phyloP scores from a whole-genome alignment of 164 flowering plant species.

The Taxillus chinensis region DNA sequence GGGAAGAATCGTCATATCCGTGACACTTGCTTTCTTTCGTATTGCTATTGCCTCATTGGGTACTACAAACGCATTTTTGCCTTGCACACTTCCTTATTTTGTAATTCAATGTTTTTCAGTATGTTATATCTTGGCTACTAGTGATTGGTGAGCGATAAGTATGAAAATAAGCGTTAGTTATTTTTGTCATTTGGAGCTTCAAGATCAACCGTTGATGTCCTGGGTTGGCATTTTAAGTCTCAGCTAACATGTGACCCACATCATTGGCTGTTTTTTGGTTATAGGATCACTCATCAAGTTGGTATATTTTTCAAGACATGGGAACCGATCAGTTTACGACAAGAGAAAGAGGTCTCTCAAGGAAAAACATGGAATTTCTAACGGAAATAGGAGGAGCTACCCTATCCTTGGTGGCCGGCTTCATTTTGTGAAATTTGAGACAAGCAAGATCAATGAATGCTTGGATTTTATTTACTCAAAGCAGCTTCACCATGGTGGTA shows the following conservation, averaged over 20 bases:
- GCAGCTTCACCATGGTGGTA: conserved; percentile 90
- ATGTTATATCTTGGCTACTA: too few species aligned
- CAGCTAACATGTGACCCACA: too few species aligned
- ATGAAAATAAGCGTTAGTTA: too few species aligned
- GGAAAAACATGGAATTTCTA: conserved; percentile 56
- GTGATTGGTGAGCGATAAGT: too few species aligned
- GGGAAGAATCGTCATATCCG: too few species aligned
- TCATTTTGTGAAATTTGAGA: conserved; percentile 98
- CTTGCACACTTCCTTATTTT: too few species aligned
- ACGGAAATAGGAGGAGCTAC: conserved; percentile 69
- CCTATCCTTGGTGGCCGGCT: conserved; percentile 97
- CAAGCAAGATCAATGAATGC: conserved; percentile 80
- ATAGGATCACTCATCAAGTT: conserved; percentile 91
- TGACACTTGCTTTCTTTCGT: too few species aligned
- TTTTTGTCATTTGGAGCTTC: not conserved
- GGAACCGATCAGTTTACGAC: conserved; percentile 45
- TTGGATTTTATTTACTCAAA: conserved; percentile 83
- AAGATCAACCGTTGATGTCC: not conserved
- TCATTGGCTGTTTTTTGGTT: not conserved
- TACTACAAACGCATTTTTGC: too few species aligned
- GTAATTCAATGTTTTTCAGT: too few species aligned
- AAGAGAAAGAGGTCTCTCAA: conserved; percentile 55
- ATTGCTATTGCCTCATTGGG: too few species aligned
- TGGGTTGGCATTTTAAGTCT: not conserved
- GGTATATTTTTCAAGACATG: conserved; percentile 94